These are phyloP conservation scores for Phytophthora kernoviae DNA, from an alignment of 352 stramenopile species.

Conservation along the genomic window DNA sequence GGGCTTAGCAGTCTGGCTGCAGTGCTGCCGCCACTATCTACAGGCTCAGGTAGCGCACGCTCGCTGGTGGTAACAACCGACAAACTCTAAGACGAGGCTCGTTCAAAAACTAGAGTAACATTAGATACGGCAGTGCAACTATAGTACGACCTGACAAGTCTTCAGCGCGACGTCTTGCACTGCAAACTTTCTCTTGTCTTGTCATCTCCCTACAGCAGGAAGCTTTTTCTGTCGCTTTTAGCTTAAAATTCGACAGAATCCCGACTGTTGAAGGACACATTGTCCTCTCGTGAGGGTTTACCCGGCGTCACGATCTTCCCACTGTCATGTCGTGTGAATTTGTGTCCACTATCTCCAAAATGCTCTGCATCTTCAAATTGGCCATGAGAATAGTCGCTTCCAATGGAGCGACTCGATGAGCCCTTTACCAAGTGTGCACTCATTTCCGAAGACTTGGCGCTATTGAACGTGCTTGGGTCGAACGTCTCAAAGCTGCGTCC, in stretches of 20 bases:
- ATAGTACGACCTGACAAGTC: constrained; percentile 27
- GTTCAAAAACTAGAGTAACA: constrained; percentile 37
- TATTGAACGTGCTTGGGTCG: constrained; percentile 44
- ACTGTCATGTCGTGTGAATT: constrained; percentile 16
- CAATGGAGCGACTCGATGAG: constrained; percentile 32
- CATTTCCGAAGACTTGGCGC: constrained; percentile 31
- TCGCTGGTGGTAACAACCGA: constrained; percentile 38
- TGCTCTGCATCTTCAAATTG: constrained; percentile 55
- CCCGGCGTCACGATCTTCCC: constrained; percentile 10
- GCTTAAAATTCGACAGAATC: constrained; percentile 71
- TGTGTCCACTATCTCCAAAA: constrained; percentile 3
- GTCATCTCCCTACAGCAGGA: neutral
- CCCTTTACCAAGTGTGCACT: constrained; percentile 8
- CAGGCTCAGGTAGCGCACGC: constrained; percentile 17
- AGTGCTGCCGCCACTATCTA: constrained; percentile 30
- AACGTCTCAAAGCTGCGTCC: constrained; percentile 35
- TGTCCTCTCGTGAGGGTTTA: constrained; percentile 17
- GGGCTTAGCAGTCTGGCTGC: constrained; percentile 12
- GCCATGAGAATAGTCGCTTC: constrained; percentile 39
- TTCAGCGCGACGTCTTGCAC: constrained; percentile 7
- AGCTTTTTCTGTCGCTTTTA: constrained; percentile 3
- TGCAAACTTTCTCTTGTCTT: constrained; percentile 5
- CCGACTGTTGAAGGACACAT: constrained; percentile 31
- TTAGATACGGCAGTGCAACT: constrained; percentile 35
- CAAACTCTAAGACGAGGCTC: constrained; percentile 1